Conservation (phyloP, 345 rosid genomes). For the Populus ilicifolia region DNA sequence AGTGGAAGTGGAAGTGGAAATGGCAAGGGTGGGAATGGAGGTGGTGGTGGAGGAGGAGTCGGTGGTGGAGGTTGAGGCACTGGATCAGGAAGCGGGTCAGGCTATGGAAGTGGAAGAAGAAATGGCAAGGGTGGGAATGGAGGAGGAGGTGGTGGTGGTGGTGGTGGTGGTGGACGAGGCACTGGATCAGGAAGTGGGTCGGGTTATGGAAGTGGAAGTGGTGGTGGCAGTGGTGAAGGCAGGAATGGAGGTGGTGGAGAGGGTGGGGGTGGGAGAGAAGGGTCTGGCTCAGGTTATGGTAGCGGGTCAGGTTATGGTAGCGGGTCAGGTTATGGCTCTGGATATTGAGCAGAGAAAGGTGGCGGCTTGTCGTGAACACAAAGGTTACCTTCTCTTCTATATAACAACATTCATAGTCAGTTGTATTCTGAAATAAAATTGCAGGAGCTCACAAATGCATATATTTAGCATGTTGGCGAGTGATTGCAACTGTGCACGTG, state of each 20-base stretch:
- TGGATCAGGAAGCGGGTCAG: too few species aligned
- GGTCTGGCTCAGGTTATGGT: constrained; percentile 14
- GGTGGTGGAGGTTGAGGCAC: neutral
- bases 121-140: too few species aligned
- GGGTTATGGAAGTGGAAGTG: constrained; percentile 5
- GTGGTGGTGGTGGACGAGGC: too few species aligned
- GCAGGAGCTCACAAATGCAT: neutral
- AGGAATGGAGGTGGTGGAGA: neutral
- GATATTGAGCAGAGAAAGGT: constrained; percentile 16
- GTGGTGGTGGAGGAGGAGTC: too few species aligned
- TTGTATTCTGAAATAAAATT: constrained; percentile 21
- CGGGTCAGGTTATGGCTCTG: constrained; percentile 24
- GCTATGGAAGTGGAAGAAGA: too few species aligned
- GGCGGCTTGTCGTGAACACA: constrained; percentile 24
- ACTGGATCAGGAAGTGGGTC: constrained; percentile 29
- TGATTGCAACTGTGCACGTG: neutral
- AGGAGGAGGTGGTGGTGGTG: neutral
- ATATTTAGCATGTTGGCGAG: neutral
- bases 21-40: too few species aligned
- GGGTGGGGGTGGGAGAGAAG: constrained; percentile 20
- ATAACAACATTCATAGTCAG: neutral
- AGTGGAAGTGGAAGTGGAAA: too few species aligned
- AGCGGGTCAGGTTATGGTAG: too few species aligned
- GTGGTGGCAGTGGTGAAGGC: neutral
- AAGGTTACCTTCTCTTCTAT: neutral